A percentile compares a stretch with the other conserved stretches of the same genome.
Conservation (phyloP, 768 basidiomycete genomes). For the Fomitopsis pulvina region DNA sequence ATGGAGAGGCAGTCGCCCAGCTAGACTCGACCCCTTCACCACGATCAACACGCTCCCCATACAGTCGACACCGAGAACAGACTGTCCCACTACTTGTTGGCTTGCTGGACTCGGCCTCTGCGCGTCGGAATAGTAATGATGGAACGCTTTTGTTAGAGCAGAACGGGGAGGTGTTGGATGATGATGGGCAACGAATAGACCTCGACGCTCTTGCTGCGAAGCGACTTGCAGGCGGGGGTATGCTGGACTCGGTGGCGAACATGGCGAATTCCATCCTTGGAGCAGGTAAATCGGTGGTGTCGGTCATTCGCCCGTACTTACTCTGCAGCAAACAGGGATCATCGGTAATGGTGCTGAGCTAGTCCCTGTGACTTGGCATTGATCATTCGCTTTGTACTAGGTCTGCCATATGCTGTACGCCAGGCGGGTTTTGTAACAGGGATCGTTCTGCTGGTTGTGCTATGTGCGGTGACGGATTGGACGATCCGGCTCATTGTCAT, state of each 20-base stretch:
- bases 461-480: slow-evolving; percentile 92
- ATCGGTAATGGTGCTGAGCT: slow-evolving; percentile 62
- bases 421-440: slow-evolving; percentile 94
- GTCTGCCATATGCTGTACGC: slow-evolving; percentile 88
- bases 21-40: slow-evolving; percentile 22
- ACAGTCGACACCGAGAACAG: slow-evolving; percentile 40
- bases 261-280: slow-evolving; percentile 97
- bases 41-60: slow-evolving; percentile 20
- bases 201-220: slow-evolving; percentile 69
- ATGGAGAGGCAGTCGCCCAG: slow-evolving; percentile 36
- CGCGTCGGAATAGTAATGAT: slow-evolving; percentile 48
- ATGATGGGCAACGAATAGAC: slow-evolving; percentile 36
- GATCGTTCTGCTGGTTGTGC: slow-evolving; percentile 66
- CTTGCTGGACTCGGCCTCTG: slow-evolving; percentile 56
- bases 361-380: background rate
- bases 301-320: slow-evolving; percentile 4
- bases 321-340: slow-evolving; percentile 42
- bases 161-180: slow-evolving; percentile 19
- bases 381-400: slow-evolving; percentile 29
- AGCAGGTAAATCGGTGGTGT: slow-evolving; percentile 53
- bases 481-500: slow-evolving; percentile 94
- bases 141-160: slow-evolving; percentile 38
- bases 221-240: slow-evolving; percentile 58
- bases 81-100: slow-evolving; percentile 76
- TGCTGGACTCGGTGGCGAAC: slow-evolving; percentile 79